Conservation (phyloP, 106 monocot species). For the Phalaenopsis aphrodite region DNA sequence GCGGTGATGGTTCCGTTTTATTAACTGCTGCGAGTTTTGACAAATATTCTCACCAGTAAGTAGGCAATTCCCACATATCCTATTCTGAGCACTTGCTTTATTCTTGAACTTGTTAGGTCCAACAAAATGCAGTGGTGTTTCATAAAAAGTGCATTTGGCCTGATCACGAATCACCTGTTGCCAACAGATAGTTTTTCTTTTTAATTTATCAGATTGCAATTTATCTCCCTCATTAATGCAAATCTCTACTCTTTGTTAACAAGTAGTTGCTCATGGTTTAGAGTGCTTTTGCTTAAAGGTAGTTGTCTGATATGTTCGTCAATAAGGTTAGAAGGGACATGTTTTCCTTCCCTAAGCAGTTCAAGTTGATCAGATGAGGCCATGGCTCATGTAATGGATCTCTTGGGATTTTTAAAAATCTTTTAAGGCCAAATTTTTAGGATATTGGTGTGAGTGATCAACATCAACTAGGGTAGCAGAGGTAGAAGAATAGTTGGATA, state of each 20-base stretch:
- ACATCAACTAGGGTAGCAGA: too few relatives aligned
- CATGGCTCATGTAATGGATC: too few relatives aligned
- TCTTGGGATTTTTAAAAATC: too few relatives aligned
- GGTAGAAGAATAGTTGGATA: too few relatives aligned
- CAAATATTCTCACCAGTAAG: slow-evolving; percentile 77
- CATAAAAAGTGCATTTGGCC: background rate
- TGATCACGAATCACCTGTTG: background rate
- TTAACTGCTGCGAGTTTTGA: slow-evolving; percentile 77
- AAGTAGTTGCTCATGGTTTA: background rate
- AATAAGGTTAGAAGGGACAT: background rate
- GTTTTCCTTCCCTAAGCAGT: too few relatives aligned
- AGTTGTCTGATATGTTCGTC: background rate
- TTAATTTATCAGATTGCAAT: background rate
- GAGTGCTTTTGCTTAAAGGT: background rate
- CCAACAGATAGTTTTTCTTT: background rate
- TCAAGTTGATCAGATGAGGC: too few relatives aligned
- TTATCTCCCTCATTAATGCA: background rate
- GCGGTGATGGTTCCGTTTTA: slow-evolving; percentile 51
- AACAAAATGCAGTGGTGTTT: background rate
- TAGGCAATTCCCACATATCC: background rate
- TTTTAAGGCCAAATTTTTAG: too few relatives aligned
- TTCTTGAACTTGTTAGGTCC: background rate
- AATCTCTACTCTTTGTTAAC: background rate
- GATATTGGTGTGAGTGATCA: too few relatives aligned
- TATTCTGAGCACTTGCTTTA: background rate